phyloP scores from a whole-genome alignment of 164 flowering plant genomes.

The Cinnamomum micranthum region DNA sequence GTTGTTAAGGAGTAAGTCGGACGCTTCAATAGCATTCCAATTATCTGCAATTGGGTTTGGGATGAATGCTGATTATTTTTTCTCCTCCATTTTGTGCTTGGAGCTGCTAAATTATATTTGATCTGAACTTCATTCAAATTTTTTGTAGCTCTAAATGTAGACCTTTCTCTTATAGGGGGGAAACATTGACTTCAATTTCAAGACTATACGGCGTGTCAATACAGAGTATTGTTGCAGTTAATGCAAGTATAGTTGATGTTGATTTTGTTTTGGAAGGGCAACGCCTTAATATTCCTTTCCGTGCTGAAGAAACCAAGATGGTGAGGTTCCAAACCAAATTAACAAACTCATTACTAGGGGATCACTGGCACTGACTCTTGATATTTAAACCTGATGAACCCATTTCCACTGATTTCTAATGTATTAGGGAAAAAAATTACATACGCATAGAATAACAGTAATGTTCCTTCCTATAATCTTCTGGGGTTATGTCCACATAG shows the following conservation, averaged over 20 bases:
- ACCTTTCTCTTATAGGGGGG: slow-evolving; percentile 30
- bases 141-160: neutral
- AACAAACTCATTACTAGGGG: neutral
- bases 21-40: neutral
- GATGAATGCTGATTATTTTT: neutral
- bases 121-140: neutral
- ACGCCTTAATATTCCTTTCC: slow-evolving; percentile 32
- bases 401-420: neutral
- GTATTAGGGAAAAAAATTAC: neutral
- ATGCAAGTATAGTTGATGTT: slow-evolving; percentile 27
- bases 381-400: neutral
- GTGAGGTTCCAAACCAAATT: slow-evolving; percentile 18
- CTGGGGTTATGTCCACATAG: neutral
- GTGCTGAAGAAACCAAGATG: slow-evolving; percentile 9
- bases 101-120: neutral
- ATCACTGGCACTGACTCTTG: neutral
- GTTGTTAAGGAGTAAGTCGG: slow-evolving; percentile 35
- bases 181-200: slow-evolving; percentile 43
- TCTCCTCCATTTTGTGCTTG: neutral
- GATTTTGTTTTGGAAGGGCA: slow-evolving; percentile 37
- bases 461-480: neutral
- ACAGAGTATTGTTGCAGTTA: slow-evolving; percentile 29
- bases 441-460: neutral
- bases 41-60: slow-evolving; percentile 1
- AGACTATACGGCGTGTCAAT: slow-evolving; percentile 33